These are phyloP conservation scores for Pontederia paniculata DNA, from an alignment of 176 grass and related monocot genomes.

Conservation along the genomic window DNA sequence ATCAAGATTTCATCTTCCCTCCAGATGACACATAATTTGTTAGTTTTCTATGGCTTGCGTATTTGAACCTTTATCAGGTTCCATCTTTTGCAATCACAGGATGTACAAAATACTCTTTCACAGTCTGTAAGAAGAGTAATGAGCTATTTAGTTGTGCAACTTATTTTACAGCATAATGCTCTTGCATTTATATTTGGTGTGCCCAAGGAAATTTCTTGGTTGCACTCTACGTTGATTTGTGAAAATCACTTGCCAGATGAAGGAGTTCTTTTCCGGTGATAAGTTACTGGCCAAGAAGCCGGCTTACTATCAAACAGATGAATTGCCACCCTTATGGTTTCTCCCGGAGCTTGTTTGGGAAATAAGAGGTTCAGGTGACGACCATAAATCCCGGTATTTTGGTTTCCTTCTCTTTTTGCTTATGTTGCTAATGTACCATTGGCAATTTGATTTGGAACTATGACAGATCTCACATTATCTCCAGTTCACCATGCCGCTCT, in stretches of 20 bases:
- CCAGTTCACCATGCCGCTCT: slow-evolving; percentile 75
- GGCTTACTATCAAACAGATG: slow-evolving; percentile 80
- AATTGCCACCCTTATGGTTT: slow-evolving; percentile 74
- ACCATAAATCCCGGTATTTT: neutral
- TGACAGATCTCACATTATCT: slow-evolving; percentile 71
- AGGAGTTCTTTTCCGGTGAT: slow-evolving; percentile 65
- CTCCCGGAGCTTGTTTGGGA: slow-evolving; percentile 78
- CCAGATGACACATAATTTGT: no score
- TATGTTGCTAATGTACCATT: neutral
- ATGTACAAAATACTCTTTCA: no score
- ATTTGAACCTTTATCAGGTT: no score
- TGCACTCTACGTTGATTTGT: no score
- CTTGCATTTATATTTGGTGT: no score
- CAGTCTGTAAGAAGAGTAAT: no score
- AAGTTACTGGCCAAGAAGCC: slow-evolving; percentile 77
- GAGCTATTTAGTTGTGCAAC: no score
- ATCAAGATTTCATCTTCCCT: no score
- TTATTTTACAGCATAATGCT: no score
- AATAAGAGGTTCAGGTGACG: slow-evolving; percentile 63
- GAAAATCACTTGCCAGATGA: slow-evolving; percentile 34
- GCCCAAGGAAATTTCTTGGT: neutral
- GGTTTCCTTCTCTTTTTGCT: neutral
- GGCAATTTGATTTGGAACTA: neutral
- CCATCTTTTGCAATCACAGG: no score
- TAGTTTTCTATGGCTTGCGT: no score